Conservation (phyloP, 257 asterid genomes). For the Plantago elongata region DNA sequence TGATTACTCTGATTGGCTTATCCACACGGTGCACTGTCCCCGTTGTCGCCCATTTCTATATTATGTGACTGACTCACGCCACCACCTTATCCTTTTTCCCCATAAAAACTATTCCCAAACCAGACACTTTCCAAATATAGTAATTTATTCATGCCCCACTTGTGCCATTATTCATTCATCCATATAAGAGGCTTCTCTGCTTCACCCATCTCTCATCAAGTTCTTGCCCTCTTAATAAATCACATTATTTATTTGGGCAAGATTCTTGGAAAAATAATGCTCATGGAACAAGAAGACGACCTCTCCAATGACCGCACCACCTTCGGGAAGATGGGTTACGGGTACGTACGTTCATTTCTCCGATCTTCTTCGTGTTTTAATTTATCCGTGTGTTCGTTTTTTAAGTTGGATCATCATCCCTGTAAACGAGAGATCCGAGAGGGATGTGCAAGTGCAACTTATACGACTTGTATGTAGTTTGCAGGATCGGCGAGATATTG, state of each 20-base stretch:
- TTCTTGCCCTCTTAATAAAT: slow-evolving; percentile 24
- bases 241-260: slow-evolving; percentile 14
- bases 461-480: too few species aligned
- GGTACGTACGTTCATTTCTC: slow-evolving; percentile 34
- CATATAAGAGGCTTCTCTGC: slow-evolving; percentile 18
- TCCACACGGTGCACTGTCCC: slow-evolving; percentile 44
- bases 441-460: too few species aligned
- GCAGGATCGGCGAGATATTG: too few species aligned
- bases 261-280: slow-evolving; percentile 30
- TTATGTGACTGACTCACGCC: slow-evolving; percentile 30
- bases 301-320: slow-evolving; percentile 70
- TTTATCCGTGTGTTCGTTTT: too few species aligned
- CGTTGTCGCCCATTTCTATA: slow-evolving; percentile 34
- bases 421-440: too few species aligned
- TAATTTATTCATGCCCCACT: slow-evolving; percentile 26
- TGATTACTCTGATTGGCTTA: slow-evolving; percentile 35
- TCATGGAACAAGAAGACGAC: slow-evolving; percentile 53
- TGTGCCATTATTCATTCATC: slow-evolving; percentile 29
- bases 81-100: slow-evolving; percentile 49
- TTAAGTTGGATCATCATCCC: too few species aligned
- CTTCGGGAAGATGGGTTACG: slow-evolving; percentile 98
- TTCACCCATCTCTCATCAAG: slow-evolving; percentile 6
- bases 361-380: not conserved
- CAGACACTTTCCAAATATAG: slow-evolving; percentile 33
- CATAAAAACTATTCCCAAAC: slow-evolving; percentile 18